A percentile compares a stretch with the other conserved stretches of the same genome.
These are phyloP conservation scores for Chimonanthus salicifolius DNA, from an alignment of 164 flowering plant species.

Conservation along the genomic window DNA sequence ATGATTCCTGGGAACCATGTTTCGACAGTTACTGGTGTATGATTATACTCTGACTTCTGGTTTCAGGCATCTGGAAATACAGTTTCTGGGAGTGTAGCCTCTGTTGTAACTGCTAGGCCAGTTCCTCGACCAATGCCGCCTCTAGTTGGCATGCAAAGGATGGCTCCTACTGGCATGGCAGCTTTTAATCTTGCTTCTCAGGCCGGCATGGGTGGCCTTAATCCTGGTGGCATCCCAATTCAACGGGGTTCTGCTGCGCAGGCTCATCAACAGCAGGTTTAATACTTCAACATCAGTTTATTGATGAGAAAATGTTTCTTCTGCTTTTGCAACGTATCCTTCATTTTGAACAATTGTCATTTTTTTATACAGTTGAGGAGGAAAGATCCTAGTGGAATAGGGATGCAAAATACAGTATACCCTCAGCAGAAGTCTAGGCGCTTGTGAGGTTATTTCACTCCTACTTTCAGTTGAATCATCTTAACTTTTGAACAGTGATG, in stretches of 20 bases:
- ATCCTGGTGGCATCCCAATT: slow-evolving; percentile 76
- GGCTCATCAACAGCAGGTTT: slow-evolving; percentile 72
- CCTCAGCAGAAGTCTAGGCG: slow-evolving; percentile 82
- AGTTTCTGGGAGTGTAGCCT: slow-evolving; percentile 59
- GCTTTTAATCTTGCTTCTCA: slow-evolving; percentile 79
- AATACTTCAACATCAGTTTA: neutral
- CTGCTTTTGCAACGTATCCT: neutral
- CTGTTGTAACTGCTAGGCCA: slow-evolving; percentile 51
- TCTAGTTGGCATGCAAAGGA: slow-evolving; percentile 71
- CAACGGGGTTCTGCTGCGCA: slow-evolving; percentile 66
- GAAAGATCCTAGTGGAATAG: slow-evolving; percentile 76
- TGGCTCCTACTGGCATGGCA: slow-evolving; percentile 68
- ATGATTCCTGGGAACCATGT: neutral
- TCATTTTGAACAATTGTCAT: slow-evolving; percentile 5
- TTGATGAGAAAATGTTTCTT: neutral
- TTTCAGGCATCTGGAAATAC: slow-evolving; percentile 64
- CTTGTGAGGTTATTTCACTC: slow-evolving; percentile 35
- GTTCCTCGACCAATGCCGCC: slow-evolving; percentile 59
- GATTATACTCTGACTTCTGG: slow-evolving; percentile 4
- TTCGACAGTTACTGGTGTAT: neutral
- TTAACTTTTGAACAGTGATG: too few species aligned
- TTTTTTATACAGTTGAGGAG: slow-evolving; percentile 55
- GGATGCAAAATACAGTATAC: slow-evolving; percentile 58
- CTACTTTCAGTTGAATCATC: neutral
- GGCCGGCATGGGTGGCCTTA: slow-evolving; percentile 77